A percentile compares a stretch with the other conserved stretches of the same genome.
These are phyloP conservation scores for Zygosaccharomyces gambellarensis DNA, from an alignment of 805 yeast genomes.

Conservation along the genomic window DNA sequence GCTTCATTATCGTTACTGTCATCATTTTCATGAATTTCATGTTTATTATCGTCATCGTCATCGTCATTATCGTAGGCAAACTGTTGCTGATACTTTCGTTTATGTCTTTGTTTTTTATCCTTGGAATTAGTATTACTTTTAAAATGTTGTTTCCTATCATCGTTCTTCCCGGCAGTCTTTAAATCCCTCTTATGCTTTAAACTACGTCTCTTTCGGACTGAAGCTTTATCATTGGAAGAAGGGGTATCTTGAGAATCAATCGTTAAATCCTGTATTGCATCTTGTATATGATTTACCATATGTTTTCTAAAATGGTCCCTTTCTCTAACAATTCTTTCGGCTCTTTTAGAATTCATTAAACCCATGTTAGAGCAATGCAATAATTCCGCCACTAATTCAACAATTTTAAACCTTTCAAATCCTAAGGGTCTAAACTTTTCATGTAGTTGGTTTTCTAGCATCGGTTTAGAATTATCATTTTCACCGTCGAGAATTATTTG, in stretches of 20 bases:
- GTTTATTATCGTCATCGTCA: constrained; percentile 11
- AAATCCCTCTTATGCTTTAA: constrained; percentile 13
- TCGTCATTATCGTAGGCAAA: constrained; percentile 10
- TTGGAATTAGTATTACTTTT: not conserved
- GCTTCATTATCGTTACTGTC: constrained; percentile 5
- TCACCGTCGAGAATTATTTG: constrained; percentile 25
- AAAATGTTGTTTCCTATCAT: not conserved
- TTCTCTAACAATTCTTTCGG: constrained; percentile 60
- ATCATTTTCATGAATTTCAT: constrained; percentile 9
- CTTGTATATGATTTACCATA: constrained; percentile 37
- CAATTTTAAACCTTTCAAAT: constrained; percentile 81
- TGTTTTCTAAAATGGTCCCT: constrained; percentile 65
- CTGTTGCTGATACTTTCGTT: not conserved
- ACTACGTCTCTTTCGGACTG: not conserved
- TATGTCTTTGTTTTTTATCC: not conserved
- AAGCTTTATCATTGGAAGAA: not conserved
- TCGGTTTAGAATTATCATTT: constrained; percentile 17
- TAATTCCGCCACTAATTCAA: constrained; percentile 90
- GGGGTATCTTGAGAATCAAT: constrained; percentile 6
- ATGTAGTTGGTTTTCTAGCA: constrained; percentile 60
- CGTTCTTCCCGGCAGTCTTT: not conserved
- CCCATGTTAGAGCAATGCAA: constrained; percentile 98
- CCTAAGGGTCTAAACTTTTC: constrained; percentile 67
- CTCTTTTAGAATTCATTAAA: constrained; percentile 69
- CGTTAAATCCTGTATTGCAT: constrained; percentile 32